Conservation (phyloP, 1,139 yeast genomes). For the Trichomonascaceae sp. region DNA sequence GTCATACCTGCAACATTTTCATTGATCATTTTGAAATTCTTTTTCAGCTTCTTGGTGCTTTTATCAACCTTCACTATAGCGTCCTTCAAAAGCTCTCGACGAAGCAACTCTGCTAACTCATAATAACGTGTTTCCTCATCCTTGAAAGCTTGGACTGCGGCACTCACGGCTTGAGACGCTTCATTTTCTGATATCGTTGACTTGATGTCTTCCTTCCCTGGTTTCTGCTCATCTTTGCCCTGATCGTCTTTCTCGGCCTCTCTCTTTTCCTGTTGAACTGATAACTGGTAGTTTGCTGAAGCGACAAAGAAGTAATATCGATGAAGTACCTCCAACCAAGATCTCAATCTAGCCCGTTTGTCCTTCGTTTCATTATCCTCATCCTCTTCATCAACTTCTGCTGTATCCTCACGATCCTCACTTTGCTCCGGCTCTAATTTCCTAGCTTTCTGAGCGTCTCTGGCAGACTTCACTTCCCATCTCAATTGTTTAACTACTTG, state of each 20-base stretch:
- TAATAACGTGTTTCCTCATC: constrained; percentile 45
- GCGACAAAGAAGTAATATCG: constrained; percentile 75
- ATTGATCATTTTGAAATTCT: constrained; percentile 9
- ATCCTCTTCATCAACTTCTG: constrained; percentile 28
- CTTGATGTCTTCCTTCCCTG: constrained; percentile 9
- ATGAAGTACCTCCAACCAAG: constrained; percentile 60
- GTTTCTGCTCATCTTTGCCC: constrained; percentile 14
- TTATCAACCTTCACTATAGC: constrained; percentile 36
- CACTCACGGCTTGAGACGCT: constrained; percentile 13
- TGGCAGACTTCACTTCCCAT: constrained; percentile 10
- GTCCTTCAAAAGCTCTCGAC: constrained; percentile 47
- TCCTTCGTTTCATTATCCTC: constrained; percentile 19
- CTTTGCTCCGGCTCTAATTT: constrained; percentile 13
- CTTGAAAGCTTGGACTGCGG: constrained; percentile 27
- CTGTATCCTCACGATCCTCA: constrained; percentile 15
- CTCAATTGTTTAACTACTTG: constrained; percentile 26
- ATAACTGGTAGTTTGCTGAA: constrained; percentile 66
- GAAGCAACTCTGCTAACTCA: constrained; percentile 54
- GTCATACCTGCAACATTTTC: background rate
- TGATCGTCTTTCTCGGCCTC: constrained; percentile 17
- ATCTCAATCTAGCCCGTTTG: constrained; percentile 23
- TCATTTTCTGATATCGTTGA: constrained; percentile 1
- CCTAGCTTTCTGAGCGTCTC: constrained; percentile 19
- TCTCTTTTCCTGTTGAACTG: constrained; percentile 7
- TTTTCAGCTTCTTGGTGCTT: constrained; percentile 18